Evolutionary conservation across 2,329 filamentous ascomycete genomes (phyloP), one percentile per base, ranked within the genome.

Genomic region (Sporothrix schenckii): DNA sequence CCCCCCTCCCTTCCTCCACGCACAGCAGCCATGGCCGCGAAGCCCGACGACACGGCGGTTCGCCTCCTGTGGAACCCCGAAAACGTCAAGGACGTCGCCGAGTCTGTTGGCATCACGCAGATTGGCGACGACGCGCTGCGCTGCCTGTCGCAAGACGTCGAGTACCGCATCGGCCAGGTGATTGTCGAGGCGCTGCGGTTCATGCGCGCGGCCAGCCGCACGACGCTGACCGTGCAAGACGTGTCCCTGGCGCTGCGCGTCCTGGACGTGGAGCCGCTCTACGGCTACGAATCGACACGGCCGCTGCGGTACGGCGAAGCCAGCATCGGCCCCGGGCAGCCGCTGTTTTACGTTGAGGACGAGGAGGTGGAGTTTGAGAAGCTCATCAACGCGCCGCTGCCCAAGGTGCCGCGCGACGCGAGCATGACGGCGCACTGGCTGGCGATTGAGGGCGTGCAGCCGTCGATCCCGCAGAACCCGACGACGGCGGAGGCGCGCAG

Each of bases 341-440:
- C 94, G 68, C 83, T 99, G 27, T 99, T 94, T 81, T 99, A 99
- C 79, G 91, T 99, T 50, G 95, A 99, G 78, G 95, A 99, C 79
- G 95, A 99, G 78, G 95, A 99, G 83, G 91, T 98, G 69, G 95
- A 99, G 80, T 98, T 99, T 78, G 95, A 99, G 83, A 98, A 98
- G 84, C 84, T 99, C 75, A 97, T 99, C 79, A 99, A 99, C 81
- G 93, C 93, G 74, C 92, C 95, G 4, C 81, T 99, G 74, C 95
- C 95, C 34, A 97, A 96, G 80, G 94, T 99, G 41, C 95, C 95
- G 47, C 87, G 94, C 66, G 95, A 99, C 80, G 91, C 95, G 76
- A 92, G 89, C 72, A 94, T 97, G 78, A 98, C 94, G 53, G 95
- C 92, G 72, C 95, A 99, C 81, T 99, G 95, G 94, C 89, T 98